Base-by-base conservation (phyloP, 805 yeast genomes). In the Ogataea philodendri region DNA sequence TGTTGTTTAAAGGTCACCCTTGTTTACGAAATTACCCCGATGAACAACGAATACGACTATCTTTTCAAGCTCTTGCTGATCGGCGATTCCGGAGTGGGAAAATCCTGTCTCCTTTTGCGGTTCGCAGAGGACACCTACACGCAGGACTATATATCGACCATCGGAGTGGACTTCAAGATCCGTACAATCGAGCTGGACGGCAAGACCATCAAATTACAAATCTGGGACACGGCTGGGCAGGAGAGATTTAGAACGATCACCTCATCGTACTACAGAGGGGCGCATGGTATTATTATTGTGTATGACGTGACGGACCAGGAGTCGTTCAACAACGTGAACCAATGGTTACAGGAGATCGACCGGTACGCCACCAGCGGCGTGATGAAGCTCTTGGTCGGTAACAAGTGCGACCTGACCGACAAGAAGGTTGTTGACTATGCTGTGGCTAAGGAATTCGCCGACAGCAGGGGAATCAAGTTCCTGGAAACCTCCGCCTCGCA, bases 201-300 rank as follows among this genome's bases (percentile, higher is more conserved):
- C 48, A 93, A 93, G 71, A 86, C 95, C 36, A 93, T 93, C 61
- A 93, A 93, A 68, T 76, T 93, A 59, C 98, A 93, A 69, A 90
- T 93, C 59, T 93, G 98, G 98, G 98, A 93, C 62, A 93, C 98
- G 38, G 98, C 97, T 9, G 98, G 98, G 30, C 98, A 93, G 70
- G 98, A 93, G 65, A 74, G 98, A 54, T 93, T 93, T 70, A 81
- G 97, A 67, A 93, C 98, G 33, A 90, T 90, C 67, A 93, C 97
- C 9, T 85, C 96, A 9, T 86, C 96, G 10, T 90, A 90, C 69
- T 90, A 90, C 72, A 83, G 98, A 63, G 98, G 98, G 39, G 96
- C 97, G 9, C 97, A 90, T 60, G 98, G 98, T 44, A 93, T 90
- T 63, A 93, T 90, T 55, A 90, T 90, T 53, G 98, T 90, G 35